Percentiles rank a stretch among this genome's conserved stretches.
Conservation (phyloP, 441 rosid species). For the Populus hybrid region DNA sequence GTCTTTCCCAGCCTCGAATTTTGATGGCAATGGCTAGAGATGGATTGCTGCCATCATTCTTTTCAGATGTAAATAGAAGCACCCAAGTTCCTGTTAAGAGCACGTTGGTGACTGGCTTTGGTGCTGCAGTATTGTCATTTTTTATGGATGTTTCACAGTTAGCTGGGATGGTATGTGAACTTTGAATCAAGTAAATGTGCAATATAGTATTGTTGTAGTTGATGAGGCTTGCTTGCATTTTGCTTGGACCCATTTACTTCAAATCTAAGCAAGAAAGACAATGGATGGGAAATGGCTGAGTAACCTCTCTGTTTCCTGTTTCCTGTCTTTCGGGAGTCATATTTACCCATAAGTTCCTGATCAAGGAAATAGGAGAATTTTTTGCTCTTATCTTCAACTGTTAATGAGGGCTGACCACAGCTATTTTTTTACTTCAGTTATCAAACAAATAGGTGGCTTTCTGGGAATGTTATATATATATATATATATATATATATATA, state of each 20-base stretch:
- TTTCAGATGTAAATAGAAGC: constrained; percentile 55
- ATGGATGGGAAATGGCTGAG: background rate
- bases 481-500: too few species aligned
- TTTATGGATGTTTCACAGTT: constrained; percentile 70
- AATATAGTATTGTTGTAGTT: background rate
- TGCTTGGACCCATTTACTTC: background rate
- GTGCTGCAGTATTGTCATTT: constrained; percentile 54
- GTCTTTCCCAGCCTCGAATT: constrained; percentile 57
- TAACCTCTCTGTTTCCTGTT: background rate
- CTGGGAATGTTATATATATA: background rate
- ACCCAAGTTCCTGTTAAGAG: constrained; percentile 72
- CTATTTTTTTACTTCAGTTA: background rate
- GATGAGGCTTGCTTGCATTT: background rate
- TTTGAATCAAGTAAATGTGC: background rate
- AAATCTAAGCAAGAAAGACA: background rate
- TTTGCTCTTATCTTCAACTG: background rate
- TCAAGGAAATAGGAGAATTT: background rate
- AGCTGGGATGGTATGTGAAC: constrained; percentile 68
- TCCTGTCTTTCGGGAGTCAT: background rate
- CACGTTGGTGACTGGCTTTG: constrained; percentile 55
- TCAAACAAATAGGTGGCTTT: background rate
- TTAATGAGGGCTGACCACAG: background rate
- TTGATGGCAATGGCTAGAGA: constrained; percentile 87
- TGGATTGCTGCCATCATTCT: constrained; percentile 74
- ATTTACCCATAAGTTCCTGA: background rate